Percentiles rank a stretch among this genome's conserved stretches.
Conservation (phyloP, 495 filamentous ascomycete species). For the Aspergillus incahuasiensis region DNA sequence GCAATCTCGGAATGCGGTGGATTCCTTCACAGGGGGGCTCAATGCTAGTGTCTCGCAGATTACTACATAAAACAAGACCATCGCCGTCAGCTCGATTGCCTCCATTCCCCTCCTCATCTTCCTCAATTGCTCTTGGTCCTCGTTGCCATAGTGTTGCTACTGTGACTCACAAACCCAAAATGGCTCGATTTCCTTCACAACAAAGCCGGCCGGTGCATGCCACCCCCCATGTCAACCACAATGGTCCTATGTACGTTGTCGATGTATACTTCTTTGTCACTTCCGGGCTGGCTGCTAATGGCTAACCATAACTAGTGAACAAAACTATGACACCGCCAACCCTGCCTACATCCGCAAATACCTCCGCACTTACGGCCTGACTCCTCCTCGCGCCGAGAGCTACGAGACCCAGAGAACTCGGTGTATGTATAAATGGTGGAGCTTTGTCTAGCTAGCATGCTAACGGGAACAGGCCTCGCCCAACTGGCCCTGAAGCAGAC, state of each 20-base stretch:
- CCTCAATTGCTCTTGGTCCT: conserved; percentile 4
- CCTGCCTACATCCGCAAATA: conserved; percentile 61
- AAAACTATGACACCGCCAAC: conserved; percentile 59
- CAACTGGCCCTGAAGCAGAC: conserved; percentile 75
- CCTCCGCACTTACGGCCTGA: conserved; percentile 66
- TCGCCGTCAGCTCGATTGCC: conserved; percentile 21
- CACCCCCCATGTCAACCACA: conserved; percentile 36
- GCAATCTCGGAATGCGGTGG: conserved; percentile 37
- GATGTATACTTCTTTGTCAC: not conserved
- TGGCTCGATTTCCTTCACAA: conserved; percentile 42
- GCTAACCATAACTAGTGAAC: conserved; percentile 23
- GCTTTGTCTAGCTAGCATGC: not conserved
- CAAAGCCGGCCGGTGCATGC: conserved; percentile 40
- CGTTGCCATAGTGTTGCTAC: conserved; percentile 16
- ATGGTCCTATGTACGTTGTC: conserved; percentile 33
- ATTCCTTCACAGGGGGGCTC: conserved; percentile 31
- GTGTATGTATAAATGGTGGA: conserved; percentile 42
- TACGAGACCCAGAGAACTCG: conserved; percentile 64
- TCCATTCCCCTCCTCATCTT: conserved; percentile 10
- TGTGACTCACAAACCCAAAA: conserved; percentile 30
- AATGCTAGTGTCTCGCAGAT: conserved; percentile 25
- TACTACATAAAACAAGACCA: conserved; percentile 35
- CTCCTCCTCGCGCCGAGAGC: conserved; percentile 64
- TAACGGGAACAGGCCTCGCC: conserved; percentile 47
- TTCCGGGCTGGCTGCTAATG: not conserved